phyloP scores from a whole-genome alignment of 176 grass and related monocot species.

The Aegilops tauschii region DNA sequence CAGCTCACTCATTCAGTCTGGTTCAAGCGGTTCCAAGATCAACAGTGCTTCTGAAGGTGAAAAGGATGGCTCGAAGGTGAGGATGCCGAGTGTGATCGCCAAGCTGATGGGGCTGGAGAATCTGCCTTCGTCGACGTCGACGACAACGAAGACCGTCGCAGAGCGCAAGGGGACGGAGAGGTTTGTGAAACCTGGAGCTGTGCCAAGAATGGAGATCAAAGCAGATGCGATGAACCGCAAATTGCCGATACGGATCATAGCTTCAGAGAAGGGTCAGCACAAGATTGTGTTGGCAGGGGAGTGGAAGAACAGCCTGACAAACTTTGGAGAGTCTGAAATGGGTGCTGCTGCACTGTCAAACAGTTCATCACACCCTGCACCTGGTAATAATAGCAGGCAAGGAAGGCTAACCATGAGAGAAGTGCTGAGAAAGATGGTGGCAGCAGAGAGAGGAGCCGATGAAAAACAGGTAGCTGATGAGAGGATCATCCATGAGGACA shows the following conservation, averaged over 20 bases:
- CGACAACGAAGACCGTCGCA: background rate
- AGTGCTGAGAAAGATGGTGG: conserved; percentile 27
- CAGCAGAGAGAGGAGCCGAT: conserved; percentile 20
- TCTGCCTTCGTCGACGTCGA: conserved; percentile 44
- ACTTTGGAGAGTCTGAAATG: conserved; percentile 29
- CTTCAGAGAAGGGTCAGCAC: conserved; percentile 32
- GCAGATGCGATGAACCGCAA: background rate
- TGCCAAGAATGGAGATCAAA: conserved; percentile 22
- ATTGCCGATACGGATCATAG: conserved; percentile 38
- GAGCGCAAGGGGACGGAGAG: conserved; percentile 40
- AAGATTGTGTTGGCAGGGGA: conserved; percentile 33
- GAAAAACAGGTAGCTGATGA: conserved; percentile 20
- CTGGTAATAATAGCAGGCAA: conserved; percentile 59
- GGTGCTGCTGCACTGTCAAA: conserved; percentile 12
- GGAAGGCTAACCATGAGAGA: conserved; percentile 52
- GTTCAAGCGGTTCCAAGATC: conserved; percentile 10
- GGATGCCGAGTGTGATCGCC: conserved; percentile 77
- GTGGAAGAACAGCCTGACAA: conserved; percentile 34
- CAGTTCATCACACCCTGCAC: background rate
- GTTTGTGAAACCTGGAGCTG: conserved; percentile 41
- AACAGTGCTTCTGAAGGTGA: conserved; percentile 11
- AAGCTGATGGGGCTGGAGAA: conserved; percentile 95
- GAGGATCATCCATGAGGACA: conserved; percentile 33
- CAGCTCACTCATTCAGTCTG: conserved; percentile 9
- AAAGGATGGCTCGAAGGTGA: conserved; percentile 47